phyloP scores from a whole-genome alignment of 345 rosid genomes.

The Leavenworthia alabamica region DNA sequence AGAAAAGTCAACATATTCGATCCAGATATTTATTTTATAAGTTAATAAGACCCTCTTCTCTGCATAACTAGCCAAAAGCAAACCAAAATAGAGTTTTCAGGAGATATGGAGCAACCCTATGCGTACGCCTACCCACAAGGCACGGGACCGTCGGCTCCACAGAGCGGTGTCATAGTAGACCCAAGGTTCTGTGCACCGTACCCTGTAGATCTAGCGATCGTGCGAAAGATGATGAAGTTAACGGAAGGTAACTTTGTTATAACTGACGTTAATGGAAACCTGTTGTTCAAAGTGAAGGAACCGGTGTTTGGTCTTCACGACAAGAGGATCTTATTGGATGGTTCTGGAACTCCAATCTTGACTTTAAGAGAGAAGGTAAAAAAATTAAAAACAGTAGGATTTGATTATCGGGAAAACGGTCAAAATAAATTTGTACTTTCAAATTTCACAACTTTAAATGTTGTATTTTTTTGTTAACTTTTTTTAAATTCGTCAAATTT shows the following conservation, averaged over 20 bases:
- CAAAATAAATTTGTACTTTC: too few relatives aligned
- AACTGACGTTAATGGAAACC: constrained; percentile 32
- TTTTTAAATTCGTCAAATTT: too few relatives aligned
- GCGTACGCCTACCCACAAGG: constrained; percentile 28
- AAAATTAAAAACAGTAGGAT: too few relatives aligned
- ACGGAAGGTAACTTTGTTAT: constrained; percentile 18
- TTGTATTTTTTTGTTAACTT: too few relatives aligned
- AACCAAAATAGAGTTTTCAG: background rate
- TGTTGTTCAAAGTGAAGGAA: constrained; percentile 34
- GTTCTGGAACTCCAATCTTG: constrained; percentile 28
- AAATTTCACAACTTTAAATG: too few relatives aligned
- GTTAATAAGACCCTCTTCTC: background rate
- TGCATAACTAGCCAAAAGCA: constrained; percentile 1
- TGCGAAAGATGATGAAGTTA: constrained; percentile 33
- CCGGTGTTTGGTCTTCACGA: constrained; percentile 25
- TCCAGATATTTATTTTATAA: too few relatives aligned
- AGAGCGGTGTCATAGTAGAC: constrained; percentile 25
- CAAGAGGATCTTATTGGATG: constrained; percentile 28
- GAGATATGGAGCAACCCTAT: constrained; percentile 29
- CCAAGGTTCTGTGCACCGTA: constrained; percentile 34
- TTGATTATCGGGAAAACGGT: too few relatives aligned
- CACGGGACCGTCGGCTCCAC: constrained; percentile 7
- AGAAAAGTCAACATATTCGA: too few relatives aligned
- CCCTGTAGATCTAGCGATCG: constrained; percentile 33
- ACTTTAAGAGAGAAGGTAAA: constrained; percentile 34